A percentile compares a stretch with the other conserved stretches of the same genome.
Evolutionary conservation across 495 filamentous ascomycete species (phyloP).

Genomic region (Paragyromitra xinjiangensis): DNA sequence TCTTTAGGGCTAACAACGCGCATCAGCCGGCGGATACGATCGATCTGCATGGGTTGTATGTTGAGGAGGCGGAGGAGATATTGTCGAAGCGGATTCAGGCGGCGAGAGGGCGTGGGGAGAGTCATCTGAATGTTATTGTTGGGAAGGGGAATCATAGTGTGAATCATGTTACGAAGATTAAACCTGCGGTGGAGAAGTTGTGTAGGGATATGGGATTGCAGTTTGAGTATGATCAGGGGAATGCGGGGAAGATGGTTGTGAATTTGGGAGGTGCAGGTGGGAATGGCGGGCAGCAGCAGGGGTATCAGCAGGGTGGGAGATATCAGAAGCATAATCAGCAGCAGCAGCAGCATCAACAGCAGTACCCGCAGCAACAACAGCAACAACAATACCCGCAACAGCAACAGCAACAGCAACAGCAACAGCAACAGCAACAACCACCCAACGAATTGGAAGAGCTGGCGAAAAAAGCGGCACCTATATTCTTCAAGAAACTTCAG

Average conservation of each 20-base stretch:
- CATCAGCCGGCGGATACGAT: slow-evolving; percentile 74
- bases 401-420: slow-evolving; percentile 32
- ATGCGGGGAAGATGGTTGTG: slow-evolving; percentile 74
- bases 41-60: slow-evolving; percentile 92
- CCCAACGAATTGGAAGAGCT: slow-evolving; percentile 35
- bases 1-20: slow-evolving; percentile 93
- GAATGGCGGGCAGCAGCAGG: slow-evolving; percentile 27
- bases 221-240: slow-evolving; percentile 79
- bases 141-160: slow-evolving; percentile 90
- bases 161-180: slow-evolving; percentile 85
- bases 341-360: slow-evolving; percentile 18
- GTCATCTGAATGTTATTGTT: slow-evolving; percentile 87
- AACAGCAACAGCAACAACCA: slow-evolving; percentile 45
- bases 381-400: slow-evolving; percentile 9
- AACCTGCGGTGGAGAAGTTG: slow-evolving; percentile 85
- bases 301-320: slow-evolving; percentile 28
- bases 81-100: slow-evolving; percentile 81
- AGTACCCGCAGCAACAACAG: slow-evolving; percentile 30
- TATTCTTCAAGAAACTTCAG: slow-evolving; percentile 49
- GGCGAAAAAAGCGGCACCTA: slow-evolving; percentile 20
- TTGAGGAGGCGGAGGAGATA: slow-evolving; percentile 91
- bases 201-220: slow-evolving; percentile 82
- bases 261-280: slow-evolving; percentile 27
- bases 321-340: slow-evolving; percentile 31
- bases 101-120: slow-evolving; percentile 74